These are phyloP conservation scores for Fusarium pseudograminearum DNA, from an alignment of 2,329 filamentous ascomycete species.

Conservation along the genomic window DNA sequence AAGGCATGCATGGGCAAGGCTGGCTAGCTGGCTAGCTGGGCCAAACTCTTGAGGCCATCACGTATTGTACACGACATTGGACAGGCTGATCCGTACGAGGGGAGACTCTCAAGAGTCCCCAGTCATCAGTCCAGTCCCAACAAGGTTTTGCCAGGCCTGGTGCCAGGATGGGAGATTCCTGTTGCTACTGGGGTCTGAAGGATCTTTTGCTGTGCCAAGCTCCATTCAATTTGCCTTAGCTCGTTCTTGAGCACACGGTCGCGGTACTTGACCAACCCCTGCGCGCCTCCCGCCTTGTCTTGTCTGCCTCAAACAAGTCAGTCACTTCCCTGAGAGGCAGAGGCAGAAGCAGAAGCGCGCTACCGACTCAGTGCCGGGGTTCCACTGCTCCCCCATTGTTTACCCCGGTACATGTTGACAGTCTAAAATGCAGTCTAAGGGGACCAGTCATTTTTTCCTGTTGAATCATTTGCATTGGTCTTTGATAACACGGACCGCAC, in stretches of 20 bases:
- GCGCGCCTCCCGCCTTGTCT: slow-evolving; percentile 38
- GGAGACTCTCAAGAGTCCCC: slow-evolving; percentile 2
- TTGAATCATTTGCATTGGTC: slow-evolving; percentile 24
- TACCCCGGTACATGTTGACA: slow-evolving; percentile 29
- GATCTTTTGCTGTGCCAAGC: slow-evolving; percentile 38
- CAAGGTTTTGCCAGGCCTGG: slow-evolving; percentile 22
- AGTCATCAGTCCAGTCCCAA: slow-evolving; percentile 13
- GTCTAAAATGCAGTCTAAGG: slow-evolving; percentile 13
- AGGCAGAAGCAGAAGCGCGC: slow-evolving; percentile 36
- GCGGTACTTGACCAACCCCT: slow-evolving; percentile 41
- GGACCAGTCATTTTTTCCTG: slow-evolving; percentile 23
- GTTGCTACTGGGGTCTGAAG: slow-evolving; percentile 24
- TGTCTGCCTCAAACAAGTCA: slow-evolving; percentile 17
- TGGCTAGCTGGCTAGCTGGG: slow-evolving; percentile 20
- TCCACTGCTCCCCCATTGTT: slow-evolving; percentile 35
- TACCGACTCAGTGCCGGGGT: slow-evolving; percentile 45
- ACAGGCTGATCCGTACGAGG: neutral
- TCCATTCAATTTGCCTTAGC: slow-evolving; percentile 31
- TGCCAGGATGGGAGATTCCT: slow-evolving; percentile 19
- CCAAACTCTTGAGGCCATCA: neutral
- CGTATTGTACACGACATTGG: slow-evolving; percentile 1
- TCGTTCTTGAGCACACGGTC: slow-evolving; percentile 23
- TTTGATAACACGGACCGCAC: slow-evolving; percentile 10
- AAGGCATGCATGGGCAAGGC: neutral
- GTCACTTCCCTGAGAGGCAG: neutral